These are phyloP conservation scores for Streptanthus diversifolius DNA, from an alignment of 345 rosid species.

Conservation along the genomic window DNA sequence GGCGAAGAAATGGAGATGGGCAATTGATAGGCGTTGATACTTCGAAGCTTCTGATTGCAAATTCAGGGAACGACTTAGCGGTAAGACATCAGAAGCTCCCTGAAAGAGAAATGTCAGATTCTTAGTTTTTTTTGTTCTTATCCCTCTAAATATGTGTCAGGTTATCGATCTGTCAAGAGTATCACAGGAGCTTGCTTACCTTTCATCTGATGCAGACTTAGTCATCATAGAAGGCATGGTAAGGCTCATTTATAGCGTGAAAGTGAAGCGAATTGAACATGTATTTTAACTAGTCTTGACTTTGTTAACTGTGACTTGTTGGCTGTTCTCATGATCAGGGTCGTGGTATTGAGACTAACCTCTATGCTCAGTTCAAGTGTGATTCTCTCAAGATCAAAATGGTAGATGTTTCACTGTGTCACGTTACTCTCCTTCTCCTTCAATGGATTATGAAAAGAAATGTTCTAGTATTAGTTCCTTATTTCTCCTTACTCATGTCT, in stretches of 20 bases:
- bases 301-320: conserved; percentile 1
- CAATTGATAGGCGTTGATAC: conserved; percentile 70
- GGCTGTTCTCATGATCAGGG: conserved; percentile 51
- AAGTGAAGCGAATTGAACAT: background rate
- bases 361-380: conserved; percentile 88
- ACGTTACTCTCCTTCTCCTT: background rate
- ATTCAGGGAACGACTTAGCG: conserved; percentile 95
- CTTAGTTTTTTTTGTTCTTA: background rate
- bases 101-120: background rate
- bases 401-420: conserved; percentile 40
- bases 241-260: conserved; percentile 18
- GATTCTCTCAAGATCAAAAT: conserved; percentile 95
- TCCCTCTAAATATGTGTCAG: conserved; percentile 37
- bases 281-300: background rate
- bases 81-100: conserved; percentile 42
- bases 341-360: conserved; percentile 97
- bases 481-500: background rate
- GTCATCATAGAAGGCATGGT: conserved; percentile 99
- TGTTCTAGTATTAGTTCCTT: background rate
- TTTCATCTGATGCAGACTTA: conserved; percentile 81
- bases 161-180: conserved; percentile 92
- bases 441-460: background rate
- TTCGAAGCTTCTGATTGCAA: conserved; percentile 75
- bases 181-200: conserved; percentile 75
- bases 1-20: conserved; percentile 46